Evolutionary conservation across 2,329 filamentous ascomycete species (phyloP).

Genomic region (Anthostomella pinea): DNA sequence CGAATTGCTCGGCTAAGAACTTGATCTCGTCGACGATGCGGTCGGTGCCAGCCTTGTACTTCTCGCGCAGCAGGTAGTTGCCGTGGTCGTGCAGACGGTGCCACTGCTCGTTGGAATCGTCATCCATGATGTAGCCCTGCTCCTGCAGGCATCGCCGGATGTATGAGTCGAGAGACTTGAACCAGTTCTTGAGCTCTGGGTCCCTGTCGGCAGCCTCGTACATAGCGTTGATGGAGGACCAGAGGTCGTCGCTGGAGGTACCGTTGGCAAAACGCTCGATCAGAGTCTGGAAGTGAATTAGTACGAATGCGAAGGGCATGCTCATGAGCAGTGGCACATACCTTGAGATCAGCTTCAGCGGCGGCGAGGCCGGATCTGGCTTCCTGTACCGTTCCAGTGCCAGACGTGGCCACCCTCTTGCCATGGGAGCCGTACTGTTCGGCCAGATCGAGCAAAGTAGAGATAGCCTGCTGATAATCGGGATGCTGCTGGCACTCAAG

Average conservation of each 20-base stretch:
- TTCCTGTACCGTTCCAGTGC: slow-evolving; percentile 68
- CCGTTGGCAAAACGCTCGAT: slow-evolving; percentile 95
- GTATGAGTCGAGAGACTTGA: slow-evolving; percentile 73
- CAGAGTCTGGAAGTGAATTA: slow-evolving; percentile 60
- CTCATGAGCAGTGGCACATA: slow-evolving; percentile 29
- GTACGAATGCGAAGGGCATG: slow-evolving; percentile 24
- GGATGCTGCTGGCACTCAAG: slow-evolving; percentile 94
- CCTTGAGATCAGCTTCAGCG: slow-evolving; percentile 78
- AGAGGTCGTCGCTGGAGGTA: slow-evolving; percentile 83
- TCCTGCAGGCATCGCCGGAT: slow-evolving; percentile 81
- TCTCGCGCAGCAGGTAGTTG: slow-evolving; percentile 80
- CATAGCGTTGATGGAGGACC: slow-evolving; percentile 78
- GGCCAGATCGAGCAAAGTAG: slow-evolving; percentile 78
- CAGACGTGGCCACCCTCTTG: slow-evolving; percentile 61
- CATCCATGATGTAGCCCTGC: slow-evolving; percentile 87
- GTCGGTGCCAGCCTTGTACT: slow-evolving; percentile 83
- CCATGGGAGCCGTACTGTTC: slow-evolving; percentile 81
- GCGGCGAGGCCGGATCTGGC: slow-evolving; percentile 64
- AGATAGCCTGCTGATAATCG: slow-evolving; percentile 89
- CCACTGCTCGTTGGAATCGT: slow-evolving; percentile 77
- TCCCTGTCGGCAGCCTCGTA: slow-evolving; percentile 86
- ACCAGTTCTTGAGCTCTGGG: slow-evolving; percentile 84
- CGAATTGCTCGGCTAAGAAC: slow-evolving; percentile 86
- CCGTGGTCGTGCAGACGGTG: slow-evolving; percentile 81
- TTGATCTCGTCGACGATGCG: slow-evolving; percentile 85